Conservation (phyloP, 306 rosid genomes). For the Casuarina cunninghamiana region DNA sequence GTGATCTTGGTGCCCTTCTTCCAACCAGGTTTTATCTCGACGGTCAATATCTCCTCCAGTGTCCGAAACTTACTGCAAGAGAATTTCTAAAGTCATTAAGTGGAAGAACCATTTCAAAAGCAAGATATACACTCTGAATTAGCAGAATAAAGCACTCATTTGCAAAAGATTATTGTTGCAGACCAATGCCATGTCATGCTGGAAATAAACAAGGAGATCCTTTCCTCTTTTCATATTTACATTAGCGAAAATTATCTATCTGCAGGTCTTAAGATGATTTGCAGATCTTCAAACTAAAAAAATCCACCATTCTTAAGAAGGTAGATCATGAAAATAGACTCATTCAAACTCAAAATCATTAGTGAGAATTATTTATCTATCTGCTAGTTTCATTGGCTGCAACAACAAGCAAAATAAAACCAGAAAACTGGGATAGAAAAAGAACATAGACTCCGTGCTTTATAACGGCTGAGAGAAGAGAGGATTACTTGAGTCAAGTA, state of each 20-base stretch:
- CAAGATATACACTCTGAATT: background rate
- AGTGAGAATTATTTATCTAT: too few relatives aligned
- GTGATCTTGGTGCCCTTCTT: conserved; percentile 94
- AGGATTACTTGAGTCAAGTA: background rate
- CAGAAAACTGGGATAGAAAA: background rate
- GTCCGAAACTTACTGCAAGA: conserved; percentile 59
- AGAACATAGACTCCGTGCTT: background rate
- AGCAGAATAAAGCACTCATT: conserved; percentile 11
- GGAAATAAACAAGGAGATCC: conserved; percentile 8
- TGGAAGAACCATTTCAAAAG: conserved; percentile 12
- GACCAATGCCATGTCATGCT: conserved; percentile 9
- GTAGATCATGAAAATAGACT: background rate
- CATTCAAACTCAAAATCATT: too few relatives aligned
- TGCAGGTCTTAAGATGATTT: conserved; percentile 10
- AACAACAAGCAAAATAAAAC: background rate
- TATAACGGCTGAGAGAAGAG: background rate
- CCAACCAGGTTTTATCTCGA: conserved; percentile 94
- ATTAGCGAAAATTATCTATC: conserved; percentile 10
- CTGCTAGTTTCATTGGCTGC: background rate
- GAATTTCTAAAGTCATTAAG: conserved; percentile 28
- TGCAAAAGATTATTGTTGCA: background rate
- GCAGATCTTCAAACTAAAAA: conserved; percentile 10
- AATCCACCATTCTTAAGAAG: background rate
- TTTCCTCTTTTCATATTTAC: conserved; percentile 9
- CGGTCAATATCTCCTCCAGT: conserved; percentile 85